phyloP scores from a whole-genome alignment of 208 protist species.

The Porcisia deanei region DNA sequence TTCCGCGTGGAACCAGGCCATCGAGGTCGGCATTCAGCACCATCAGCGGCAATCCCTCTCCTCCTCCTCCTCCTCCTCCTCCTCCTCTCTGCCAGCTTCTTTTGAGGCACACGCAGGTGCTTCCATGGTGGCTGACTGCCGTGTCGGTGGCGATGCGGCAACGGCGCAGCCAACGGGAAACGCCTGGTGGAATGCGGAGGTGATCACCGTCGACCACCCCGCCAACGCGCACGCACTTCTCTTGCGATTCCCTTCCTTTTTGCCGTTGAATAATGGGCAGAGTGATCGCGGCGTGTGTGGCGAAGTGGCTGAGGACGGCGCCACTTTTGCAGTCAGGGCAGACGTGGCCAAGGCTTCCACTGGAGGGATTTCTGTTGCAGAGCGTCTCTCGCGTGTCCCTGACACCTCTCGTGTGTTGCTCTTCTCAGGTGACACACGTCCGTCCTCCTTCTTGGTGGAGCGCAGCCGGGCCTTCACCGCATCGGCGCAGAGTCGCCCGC shows the following conservation, averaged over 20 bases:
- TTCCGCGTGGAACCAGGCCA: constrained; percentile 25
- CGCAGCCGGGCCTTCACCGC: constrained; percentile 53
- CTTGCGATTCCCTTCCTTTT: constrained; percentile 61
- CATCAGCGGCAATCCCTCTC: not conserved
- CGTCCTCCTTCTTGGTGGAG: constrained; percentile 66
- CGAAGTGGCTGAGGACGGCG: not conserved
- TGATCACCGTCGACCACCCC: constrained; percentile 83
- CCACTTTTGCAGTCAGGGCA: not conserved
- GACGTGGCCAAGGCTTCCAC: not conserved
- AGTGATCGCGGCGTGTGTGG: not conserved
- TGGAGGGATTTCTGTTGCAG: not conserved
- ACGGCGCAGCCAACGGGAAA: not conserved
- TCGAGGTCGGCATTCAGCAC: constrained; percentile 5
- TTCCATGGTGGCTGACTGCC: not conserved
- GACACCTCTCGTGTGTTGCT: constrained; percentile 59
- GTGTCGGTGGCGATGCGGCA: not conserved
- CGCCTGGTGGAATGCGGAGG: constrained; percentile 61
- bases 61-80: not conserved
- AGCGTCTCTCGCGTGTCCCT: not conserved
- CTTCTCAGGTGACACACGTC: constrained; percentile 93
- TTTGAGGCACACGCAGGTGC: not conserved
- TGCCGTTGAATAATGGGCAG: not conserved
- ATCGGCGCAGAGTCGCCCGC: not conserved
- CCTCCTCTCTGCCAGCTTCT: not conserved
- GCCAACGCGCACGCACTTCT: constrained; percentile 86